Evolutionary conservation across 2,329 filamentous ascomycete genomes (phyloP).

Genomic region (Leptodontidium sp.): DNA sequence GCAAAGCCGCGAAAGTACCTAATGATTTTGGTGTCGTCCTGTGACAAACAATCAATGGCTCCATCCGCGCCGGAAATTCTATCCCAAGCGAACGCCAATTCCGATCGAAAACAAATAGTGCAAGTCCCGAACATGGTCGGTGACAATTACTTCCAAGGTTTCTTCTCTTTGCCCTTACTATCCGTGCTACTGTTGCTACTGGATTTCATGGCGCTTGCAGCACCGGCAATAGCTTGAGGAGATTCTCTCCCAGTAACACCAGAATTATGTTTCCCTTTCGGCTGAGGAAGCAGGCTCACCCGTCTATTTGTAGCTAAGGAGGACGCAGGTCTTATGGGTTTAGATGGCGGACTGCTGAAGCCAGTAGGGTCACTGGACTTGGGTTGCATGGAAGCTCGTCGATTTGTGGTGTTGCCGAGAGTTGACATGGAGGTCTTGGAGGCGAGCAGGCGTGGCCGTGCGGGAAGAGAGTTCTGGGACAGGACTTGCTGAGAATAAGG

Average conservation of each 20-base stretch:
- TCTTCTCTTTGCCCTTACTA: constrained; percentile 39
- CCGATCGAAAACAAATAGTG: neutral
- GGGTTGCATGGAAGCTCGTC: constrained; percentile 64
- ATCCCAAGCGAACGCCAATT: neutral
- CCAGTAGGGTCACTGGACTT: constrained; percentile 47
- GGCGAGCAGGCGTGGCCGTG: constrained; percentile 41
- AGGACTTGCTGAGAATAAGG: constrained; percentile 57
- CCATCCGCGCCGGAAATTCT: neutral
- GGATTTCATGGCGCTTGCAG: constrained; percentile 53
- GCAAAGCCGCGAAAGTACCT: neutral
- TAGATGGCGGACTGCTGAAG: constrained; percentile 40
- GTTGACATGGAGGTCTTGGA: constrained; percentile 55
- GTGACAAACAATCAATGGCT: neutral
- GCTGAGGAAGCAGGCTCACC: constrained; percentile 61
- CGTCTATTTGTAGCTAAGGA: constrained; percentile 62
- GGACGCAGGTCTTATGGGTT: constrained; percentile 59
- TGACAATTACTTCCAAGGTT: constrained; percentile 38
- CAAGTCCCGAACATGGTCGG: neutral
- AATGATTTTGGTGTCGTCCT: neutral
- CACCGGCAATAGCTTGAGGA: constrained; percentile 56
- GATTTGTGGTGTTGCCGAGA: constrained; percentile 48
- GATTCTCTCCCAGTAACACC: constrained; percentile 56
- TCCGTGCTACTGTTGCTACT: constrained; percentile 39
- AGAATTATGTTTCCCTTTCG: constrained; percentile 42
- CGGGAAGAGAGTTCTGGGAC: constrained; percentile 51